Percentiles rank a stretch among this genome's conserved stretches.
These are phyloP conservation scores for Agrocybe chaxingu DNA, from an alignment of 768 basidiomycete species.

Conservation along the genomic window DNA sequence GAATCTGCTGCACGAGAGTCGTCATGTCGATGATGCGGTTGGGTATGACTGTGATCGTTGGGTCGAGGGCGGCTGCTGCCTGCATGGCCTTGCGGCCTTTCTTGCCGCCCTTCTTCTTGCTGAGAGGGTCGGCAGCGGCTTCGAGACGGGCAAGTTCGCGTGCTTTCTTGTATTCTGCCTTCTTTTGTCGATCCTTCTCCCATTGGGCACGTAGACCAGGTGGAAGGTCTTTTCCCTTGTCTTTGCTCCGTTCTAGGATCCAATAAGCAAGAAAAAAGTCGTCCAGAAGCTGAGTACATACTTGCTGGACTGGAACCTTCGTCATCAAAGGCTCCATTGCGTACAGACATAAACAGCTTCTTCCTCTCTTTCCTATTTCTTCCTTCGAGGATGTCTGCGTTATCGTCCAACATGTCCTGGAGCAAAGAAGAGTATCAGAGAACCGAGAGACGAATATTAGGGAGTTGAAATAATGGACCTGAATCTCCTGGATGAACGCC, in stretches of 20 bases:
- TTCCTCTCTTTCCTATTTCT: constrained; percentile 48
- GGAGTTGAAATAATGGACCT: constrained; percentile 35
- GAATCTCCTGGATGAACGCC: constrained; percentile 47
- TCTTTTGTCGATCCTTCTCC: constrained; percentile 80
- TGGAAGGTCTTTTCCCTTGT: constrained; percentile 51
- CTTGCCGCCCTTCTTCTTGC: constrained; percentile 60
- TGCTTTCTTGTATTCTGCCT: constrained; percentile 69
- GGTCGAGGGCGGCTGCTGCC: constrained; percentile 49
- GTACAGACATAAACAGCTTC: constrained; percentile 57
- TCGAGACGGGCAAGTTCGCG: constrained; percentile 56
- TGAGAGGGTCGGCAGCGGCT: constrained; percentile 60
- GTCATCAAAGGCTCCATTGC: constrained; percentile 48
- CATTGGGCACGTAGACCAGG: constrained; percentile 63
- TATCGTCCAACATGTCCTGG: constrained; percentile 62
- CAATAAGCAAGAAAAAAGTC: background rate
- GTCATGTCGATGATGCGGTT: constrained; percentile 61
- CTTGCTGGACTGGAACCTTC: constrained; percentile 42
- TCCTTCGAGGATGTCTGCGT: constrained; percentile 43
- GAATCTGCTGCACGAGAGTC: constrained; percentile 68
- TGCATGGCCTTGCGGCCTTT: constrained; percentile 69
- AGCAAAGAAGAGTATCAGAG: background rate
- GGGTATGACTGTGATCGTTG: constrained; percentile 36
- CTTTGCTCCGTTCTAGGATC: constrained; percentile 41
- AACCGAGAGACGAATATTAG: background rate
- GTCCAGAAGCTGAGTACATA: constrained; percentile 29